Percentiles rank a stretch among this genome's conserved stretches.
These are phyloP conservation scores for Aegilops umbellulata DNA, from an alignment of 176 grass and related monocot genomes.

Conservation along the genomic window DNA sequence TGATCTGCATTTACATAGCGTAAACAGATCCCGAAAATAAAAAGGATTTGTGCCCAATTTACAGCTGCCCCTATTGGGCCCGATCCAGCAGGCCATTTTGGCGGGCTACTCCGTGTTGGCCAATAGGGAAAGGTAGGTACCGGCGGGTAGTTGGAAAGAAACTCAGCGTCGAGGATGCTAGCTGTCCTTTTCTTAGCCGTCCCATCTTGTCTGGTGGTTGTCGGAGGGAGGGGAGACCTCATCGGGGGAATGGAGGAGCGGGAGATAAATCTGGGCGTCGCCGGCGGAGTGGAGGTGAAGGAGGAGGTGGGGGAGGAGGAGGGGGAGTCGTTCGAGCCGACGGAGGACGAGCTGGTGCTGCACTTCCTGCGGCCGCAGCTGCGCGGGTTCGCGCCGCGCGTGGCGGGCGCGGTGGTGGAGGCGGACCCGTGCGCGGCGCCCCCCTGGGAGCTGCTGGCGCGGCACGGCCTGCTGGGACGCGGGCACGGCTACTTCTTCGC, in stretches of 20 bases:
- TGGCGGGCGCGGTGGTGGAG: constrained; percentile 40
- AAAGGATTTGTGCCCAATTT: too few relatives aligned
- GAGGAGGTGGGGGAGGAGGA: background rate
- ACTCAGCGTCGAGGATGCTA: too few relatives aligned
- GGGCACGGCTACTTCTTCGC: constrained; percentile 38
- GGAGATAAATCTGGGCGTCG: background rate
- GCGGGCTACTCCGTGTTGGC: too few relatives aligned
- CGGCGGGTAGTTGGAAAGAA: too few relatives aligned
- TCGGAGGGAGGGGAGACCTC: background rate
- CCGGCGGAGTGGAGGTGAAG: background rate
- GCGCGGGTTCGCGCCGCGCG: constrained; percentile 41
- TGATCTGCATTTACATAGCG: too few relatives aligned
- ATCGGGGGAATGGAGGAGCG: background rate
- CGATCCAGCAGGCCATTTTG: too few relatives aligned
- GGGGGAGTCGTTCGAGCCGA: constrained; percentile 9
- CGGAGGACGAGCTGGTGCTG: constrained; percentile 47
- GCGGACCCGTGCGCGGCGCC: constrained; percentile 27
- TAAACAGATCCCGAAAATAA: too few relatives aligned
- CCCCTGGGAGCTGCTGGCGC: constrained; percentile 42
- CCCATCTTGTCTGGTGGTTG: too few relatives aligned
- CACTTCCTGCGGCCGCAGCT: constrained; percentile 41
- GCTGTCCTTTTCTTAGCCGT: too few relatives aligned
- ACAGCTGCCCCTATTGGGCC: too few relatives aligned
- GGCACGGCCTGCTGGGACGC: constrained; percentile 1
- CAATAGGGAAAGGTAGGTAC: too few relatives aligned